A percentile compares a stretch with the other conserved stretches of the same genome.
phyloP scores from a whole-genome alignment of 2,329 filamentous ascomycete species.

The Lojkania enalia region DNA sequence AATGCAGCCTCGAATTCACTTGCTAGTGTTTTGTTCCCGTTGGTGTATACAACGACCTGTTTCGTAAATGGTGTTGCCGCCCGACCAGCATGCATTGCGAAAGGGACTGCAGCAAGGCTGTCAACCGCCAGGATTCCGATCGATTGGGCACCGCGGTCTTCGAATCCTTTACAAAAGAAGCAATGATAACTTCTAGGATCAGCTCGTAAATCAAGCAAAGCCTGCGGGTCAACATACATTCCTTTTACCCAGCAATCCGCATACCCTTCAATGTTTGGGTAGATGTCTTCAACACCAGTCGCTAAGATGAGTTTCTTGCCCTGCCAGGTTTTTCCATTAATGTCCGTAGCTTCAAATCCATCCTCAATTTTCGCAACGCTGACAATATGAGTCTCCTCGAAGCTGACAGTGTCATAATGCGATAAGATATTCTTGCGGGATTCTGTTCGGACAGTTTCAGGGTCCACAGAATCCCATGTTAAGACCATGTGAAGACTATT shows the following conservation, averaged over 20 bases:
- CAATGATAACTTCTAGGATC: constrained; percentile 52
- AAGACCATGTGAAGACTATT: constrained; percentile 2
- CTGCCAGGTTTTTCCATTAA: constrained; percentile 45
- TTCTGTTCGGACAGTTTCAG: constrained; percentile 34
- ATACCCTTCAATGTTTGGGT: constrained; percentile 54
- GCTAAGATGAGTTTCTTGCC: constrained; percentile 59
- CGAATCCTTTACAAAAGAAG: constrained; percentile 61
- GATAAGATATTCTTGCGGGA: constrained; percentile 27
- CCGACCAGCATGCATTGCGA: constrained; percentile 45
- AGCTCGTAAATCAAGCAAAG: not conserved
- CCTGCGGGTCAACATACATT: constrained; percentile 4
- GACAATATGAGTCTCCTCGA: constrained; percentile 21
- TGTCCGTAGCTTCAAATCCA: constrained; percentile 44
- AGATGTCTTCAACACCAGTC: constrained; percentile 55
- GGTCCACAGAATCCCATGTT: constrained; percentile 42
- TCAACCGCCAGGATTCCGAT: constrained; percentile 27
- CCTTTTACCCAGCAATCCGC: constrained; percentile 5
- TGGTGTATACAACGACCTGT: constrained; percentile 56
- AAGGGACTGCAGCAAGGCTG: constrained; percentile 24
- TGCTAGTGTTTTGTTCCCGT: constrained; percentile 37
- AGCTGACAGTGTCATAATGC: constrained; percentile 30
- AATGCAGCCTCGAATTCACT: constrained; percentile 1
- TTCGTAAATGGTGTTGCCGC: constrained; percentile 52
- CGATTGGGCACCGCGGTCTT: constrained; percentile 51
- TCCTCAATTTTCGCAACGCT: constrained; percentile 24